These are phyloP conservation scores for Macrophomina tecta DNA, from an alignment of 2,329 filamentous ascomycete species.

Conservation along the genomic window DNA sequence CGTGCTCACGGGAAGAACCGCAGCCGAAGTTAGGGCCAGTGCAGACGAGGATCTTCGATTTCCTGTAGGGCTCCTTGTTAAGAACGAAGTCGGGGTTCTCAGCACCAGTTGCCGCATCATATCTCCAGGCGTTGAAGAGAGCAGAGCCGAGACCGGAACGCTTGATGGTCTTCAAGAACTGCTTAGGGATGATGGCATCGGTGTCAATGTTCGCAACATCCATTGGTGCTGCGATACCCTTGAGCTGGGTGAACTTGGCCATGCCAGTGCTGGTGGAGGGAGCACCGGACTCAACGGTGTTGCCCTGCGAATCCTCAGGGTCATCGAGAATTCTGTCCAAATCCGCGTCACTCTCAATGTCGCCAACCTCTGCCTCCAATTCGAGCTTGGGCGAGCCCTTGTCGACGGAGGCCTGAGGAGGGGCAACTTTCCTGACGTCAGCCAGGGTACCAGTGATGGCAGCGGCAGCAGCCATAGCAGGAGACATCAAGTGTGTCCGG, in stretches of 20 bases:
- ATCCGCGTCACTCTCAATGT: conserved; percentile 66
- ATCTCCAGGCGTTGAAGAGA: conserved; percentile 86
- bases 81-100: conserved; percentile 85
- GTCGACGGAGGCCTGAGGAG: conserved; percentile 49
- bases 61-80: conserved; percentile 85
- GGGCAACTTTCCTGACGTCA: conserved; percentile 81
- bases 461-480: conserved; percentile 92
- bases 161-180: conserved; percentile 99
- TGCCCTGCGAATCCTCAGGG: conserved; percentile 70
- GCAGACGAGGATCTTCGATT: conserved; percentile 86
- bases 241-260: conserved; percentile 81
- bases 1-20: conserved; percentile 90
- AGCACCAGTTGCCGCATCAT: conserved; percentile 69
- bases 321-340: conserved; percentile 68
- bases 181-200: conserved; percentile 99
- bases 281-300: conserved; percentile 62
- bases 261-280: conserved; percentile 66
- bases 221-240: conserved; percentile 86
- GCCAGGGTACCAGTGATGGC: conserved; percentile 89
- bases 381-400: conserved; percentile 63
- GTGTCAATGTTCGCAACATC: conserved; percentile 93
- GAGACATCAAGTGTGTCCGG: conserved; percentile 94
- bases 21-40: conserved; percentile 96
- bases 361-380: conserved; percentile 64
- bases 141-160: conserved; percentile 89